Base-by-base conservation (phyloP, 1,139 yeast species). In the Saccharomyces hybrid region DNA sequence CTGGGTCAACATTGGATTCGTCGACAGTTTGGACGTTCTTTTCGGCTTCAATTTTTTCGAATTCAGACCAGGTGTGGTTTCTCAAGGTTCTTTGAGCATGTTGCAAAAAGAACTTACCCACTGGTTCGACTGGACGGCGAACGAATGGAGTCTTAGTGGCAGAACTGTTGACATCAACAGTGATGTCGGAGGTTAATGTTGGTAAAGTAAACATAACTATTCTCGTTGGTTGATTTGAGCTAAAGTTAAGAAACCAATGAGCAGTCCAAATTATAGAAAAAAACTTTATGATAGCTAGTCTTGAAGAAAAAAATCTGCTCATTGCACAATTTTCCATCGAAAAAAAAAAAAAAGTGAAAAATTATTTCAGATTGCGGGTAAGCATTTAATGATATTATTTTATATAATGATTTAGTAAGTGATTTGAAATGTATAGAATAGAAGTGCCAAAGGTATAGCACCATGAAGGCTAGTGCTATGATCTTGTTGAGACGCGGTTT, bases 31-130 rank as follows among this genome's bases (percentile, higher is more conserved):
- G 80, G 68, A 88, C 96, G 73, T 88, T 88, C 75, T 83, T 85
- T 72, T 86, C 95, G 58, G 96, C 97, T 78, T 91, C 96, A 65
- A 90, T 78, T 72, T 87, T 85, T 76, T 93, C 99, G 69, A 82
- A 93, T 75, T 95, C 98, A 54, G 97, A 89, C 96, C 97, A 93
- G 57, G 98, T 89, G 76, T 96, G 96, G 73, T 96, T 96, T 75
- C 96, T 84, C 65, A 91, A 79, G 59, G 95, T 83, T 79, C 99
- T 87, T 64, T 96, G 85, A 58, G 99, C 99, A 70, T 95, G 99
- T 56, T 97, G 96, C 68, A 95, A 79, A 77, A 89, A 93, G 71
- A 82, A 87, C 62, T 95, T 95, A 55, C 99, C 99, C 63, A 91
- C 97, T 42, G 99, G 98, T 76, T 93, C 99, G 62, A 91, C 79